Evolutionary conservation across 2,329 filamentous ascomycete species (phyloP).

Genomic region (Diplodia mutila): DNA sequence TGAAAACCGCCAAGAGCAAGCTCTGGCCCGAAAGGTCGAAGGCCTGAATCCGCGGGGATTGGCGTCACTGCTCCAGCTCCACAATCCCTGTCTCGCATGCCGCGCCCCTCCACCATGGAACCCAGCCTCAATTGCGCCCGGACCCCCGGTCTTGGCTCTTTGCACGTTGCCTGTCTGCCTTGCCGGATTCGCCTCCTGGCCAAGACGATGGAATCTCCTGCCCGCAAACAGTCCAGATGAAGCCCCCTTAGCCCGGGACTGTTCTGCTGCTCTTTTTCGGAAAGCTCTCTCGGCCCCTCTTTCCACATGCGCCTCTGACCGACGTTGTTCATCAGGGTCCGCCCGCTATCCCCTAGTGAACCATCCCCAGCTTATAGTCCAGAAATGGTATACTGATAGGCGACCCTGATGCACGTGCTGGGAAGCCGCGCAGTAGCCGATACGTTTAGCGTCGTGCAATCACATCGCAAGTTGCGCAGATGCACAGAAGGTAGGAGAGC

Average conservation of each 20-base stretch:
- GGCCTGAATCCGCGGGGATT: not conserved
- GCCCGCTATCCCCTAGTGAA: not conserved
- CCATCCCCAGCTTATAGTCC: conserved; percentile 1
- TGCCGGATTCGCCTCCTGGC: conserved; percentile 5
- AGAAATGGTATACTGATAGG: conserved; percentile 11
- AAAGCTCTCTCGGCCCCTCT: not conserved
- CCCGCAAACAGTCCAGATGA: not conserved
- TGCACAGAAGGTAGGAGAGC: conserved; percentile 4
- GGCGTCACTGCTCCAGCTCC: conserved; percentile 18
- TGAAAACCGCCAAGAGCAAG: conserved; percentile 12
- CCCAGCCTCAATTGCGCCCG: conserved; percentile 13
- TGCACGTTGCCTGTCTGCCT: conserved; percentile 9
- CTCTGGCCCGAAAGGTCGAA: not conserved
- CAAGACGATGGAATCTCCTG: not conserved
- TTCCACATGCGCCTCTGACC: not conserved
- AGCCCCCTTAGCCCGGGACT: not conserved
- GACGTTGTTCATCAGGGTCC: conserved; percentile 6
- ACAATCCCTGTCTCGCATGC: conserved; percentile 15
- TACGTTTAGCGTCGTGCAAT: conserved; percentile 19
- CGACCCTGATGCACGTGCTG: conserved; percentile 17
- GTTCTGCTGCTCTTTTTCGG: not conserved
- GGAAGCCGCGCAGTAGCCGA: conserved; percentile 17
- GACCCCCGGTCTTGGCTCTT: not conserved
- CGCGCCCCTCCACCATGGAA: not conserved
- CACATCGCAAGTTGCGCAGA: conserved; percentile 6